Conservation (phyloP, 169 alveolate genomes). For the Cryptosporidium sp. region DNA sequence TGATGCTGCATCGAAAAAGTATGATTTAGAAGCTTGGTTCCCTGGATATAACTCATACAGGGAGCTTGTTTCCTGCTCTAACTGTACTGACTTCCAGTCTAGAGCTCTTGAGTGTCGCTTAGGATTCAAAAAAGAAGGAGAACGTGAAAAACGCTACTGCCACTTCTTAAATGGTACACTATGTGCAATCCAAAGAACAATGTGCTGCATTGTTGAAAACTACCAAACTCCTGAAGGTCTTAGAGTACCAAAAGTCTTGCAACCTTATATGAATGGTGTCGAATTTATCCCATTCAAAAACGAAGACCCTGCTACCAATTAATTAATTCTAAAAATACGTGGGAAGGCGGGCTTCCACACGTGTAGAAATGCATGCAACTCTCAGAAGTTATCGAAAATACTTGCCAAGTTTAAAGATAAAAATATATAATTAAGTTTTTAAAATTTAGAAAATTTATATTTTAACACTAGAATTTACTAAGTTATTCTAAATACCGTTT, state of each 20-base stretch:
- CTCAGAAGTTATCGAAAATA: neutral
- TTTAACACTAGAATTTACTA: neutral
- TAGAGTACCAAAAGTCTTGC: slow-evolving; percentile 92
- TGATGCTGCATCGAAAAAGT: slow-evolving; percentile 98
- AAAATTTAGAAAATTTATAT: neutral
- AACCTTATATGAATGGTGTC: slow-evolving; percentile 91
- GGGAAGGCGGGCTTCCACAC: neutral
- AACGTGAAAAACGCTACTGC: slow-evolving; percentile 87
- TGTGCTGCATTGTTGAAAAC: slow-evolving; percentile 96
- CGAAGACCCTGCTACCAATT: neutral
- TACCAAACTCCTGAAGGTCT: slow-evolving; percentile 95
- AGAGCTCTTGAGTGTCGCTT: slow-evolving; percentile 89
- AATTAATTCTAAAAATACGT: neutral
- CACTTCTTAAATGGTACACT: slow-evolving; percentile 99
- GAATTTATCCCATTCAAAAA: slow-evolving; percentile 87
- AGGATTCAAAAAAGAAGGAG: slow-evolving; percentile 86
- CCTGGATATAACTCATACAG: slow-evolving; percentile 96
- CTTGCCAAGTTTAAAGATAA: neutral
- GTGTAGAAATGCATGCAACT: neutral
- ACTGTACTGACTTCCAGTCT: slow-evolving; percentile 98
- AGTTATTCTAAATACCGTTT: neutral
- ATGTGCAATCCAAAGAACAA: slow-evolving; percentile 97
- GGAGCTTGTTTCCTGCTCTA: slow-evolving; percentile 98
- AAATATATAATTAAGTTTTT: neutral
- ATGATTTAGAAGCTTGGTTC: slow-evolving; percentile 99